phyloP scores from a whole-genome alignment of 371 early-diverging fungal species.

The Caulochytrium protostelioides region DNA sequence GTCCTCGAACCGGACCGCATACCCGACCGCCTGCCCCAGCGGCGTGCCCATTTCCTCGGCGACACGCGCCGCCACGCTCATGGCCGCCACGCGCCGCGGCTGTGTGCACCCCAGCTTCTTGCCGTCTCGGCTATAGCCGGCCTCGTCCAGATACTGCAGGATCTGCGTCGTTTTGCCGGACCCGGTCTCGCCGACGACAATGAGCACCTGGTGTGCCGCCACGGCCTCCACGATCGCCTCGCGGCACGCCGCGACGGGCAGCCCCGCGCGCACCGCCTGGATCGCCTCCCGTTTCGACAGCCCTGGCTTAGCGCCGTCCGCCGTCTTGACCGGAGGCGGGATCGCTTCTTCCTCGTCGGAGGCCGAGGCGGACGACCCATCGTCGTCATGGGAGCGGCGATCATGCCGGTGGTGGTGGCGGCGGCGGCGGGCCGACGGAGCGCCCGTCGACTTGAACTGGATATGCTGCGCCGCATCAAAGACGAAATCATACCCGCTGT shows the following conservation, averaged over 20 bases:
- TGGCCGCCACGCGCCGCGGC: conserved; percentile 97
- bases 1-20: conserved; percentile 95
- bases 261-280: conserved; percentile 65
- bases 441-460: conserved; percentile 64
- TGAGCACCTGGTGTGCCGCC: conserved; percentile 57
- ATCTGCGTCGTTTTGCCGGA: conserved; percentile 98
- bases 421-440: no score
- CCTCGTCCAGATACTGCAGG: conserved; percentile 93
- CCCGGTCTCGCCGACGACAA: conserved; percentile 96
- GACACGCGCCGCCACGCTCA: conserved; percentile 93
- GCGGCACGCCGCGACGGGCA: conserved; percentile 75
- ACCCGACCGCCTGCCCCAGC: conserved; percentile 86
- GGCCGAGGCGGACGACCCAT: conserved; percentile 33
- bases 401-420: no score
- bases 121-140: conserved; percentile 65
- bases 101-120: conserved; percentile 96
- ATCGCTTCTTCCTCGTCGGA: conserved; percentile 28
- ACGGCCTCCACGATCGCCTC: conserved; percentile 61
- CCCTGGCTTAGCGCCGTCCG: conserved; percentile 21
- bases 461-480: conserved; percentile 82
- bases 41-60: conserved; percentile 87
- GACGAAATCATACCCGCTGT: conserved; percentile 69
- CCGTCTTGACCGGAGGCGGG: conserved; percentile 15
- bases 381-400: no score
- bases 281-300: no score